These are phyloP conservation scores for Quercus phellos DNA, from an alignment of 331 rosid species.

Conservation along the genomic window DNA sequence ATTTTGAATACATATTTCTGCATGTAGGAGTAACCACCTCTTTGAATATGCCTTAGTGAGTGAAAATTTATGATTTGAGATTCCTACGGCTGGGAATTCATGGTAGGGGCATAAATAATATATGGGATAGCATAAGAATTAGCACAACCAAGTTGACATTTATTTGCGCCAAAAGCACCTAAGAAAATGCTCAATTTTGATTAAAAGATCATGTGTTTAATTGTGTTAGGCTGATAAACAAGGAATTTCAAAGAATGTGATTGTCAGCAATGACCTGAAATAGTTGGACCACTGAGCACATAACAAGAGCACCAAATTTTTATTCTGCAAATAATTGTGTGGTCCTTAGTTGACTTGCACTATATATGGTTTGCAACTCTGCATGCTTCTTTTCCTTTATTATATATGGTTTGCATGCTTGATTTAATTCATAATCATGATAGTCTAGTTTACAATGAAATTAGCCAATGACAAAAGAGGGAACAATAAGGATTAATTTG, in stretches of 20 bases:
- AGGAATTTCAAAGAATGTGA: slow-evolving; percentile 44
- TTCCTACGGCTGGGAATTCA: not conserved
- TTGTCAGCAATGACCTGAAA: slow-evolving; percentile 26
- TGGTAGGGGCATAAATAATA: not conserved
- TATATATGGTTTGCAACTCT: not conserved
- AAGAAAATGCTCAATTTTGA: not conserved
- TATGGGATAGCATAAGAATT: not conserved
- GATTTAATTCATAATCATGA: not conserved
- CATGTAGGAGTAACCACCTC: too few relatives aligned
- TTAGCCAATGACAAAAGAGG: not conserved
- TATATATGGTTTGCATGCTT: slow-evolving; percentile 14
- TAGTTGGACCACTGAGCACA: slow-evolving; percentile 56
- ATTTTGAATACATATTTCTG: too few relatives aligned
- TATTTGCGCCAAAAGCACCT: not conserved
- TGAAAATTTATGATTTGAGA: not conserved
- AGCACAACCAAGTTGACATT: not conserved
- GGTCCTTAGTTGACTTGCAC: slow-evolving; percentile 52
- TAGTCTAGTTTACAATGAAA: not conserved
- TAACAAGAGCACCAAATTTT: slow-evolving; percentile 40
- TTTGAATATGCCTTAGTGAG: not conserved
- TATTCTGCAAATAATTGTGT: slow-evolving; percentile 51
- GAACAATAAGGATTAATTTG: too few relatives aligned
- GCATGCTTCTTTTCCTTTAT: slow-evolving; percentile 12
- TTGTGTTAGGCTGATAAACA: slow-evolving; percentile 9
- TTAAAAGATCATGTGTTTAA: slow-evolving; percentile 5